These are phyloP conservation scores for Scytalidium sp. DNA, from an alignment of 2,329 filamentous ascomycete species.

Conservation along the genomic window DNA sequence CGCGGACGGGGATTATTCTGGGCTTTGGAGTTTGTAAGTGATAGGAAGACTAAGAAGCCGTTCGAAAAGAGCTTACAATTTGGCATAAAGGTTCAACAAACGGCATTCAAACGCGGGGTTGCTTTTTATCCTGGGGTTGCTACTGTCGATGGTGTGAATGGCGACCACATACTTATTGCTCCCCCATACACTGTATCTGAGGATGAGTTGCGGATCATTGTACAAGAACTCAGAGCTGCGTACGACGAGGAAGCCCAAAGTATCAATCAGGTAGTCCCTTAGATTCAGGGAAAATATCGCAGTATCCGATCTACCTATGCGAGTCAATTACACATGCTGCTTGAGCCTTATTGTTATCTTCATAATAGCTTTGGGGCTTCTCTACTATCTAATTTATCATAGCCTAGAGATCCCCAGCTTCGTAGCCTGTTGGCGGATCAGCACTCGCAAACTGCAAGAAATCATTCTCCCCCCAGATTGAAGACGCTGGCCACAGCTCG, in stretches of 20 bases:
- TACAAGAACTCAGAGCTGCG: conserved; percentile 26
- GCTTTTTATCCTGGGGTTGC: conserved; percentile 54
- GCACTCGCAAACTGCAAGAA: neutral
- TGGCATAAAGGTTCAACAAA: conserved; percentile 44
- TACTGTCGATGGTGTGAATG: conserved; percentile 48
- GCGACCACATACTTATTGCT: conserved; percentile 58
- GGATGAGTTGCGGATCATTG: conserved; percentile 50
- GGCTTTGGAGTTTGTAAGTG: conserved; percentile 48
- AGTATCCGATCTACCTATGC: no score
- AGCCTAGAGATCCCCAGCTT: no score
- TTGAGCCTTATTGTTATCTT: no score
- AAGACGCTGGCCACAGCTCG: neutral
- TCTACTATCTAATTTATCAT: no score
- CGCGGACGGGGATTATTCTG: conserved; percentile 55
- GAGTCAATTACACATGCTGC: no score
- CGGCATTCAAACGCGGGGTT: conserved; percentile 28
- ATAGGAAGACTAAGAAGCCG: conserved; percentile 42
- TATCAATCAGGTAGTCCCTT: no score
- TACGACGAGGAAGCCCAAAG: no score
- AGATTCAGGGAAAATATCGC: no score
- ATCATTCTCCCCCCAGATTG: neutral
- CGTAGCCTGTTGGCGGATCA: no score
- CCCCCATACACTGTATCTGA: conserved; percentile 55
- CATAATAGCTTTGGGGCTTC: no score
- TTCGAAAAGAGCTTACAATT: conserved; percentile 38